A percentile compares a stretch with the other conserved stretches of the same genome.
Conservation (phyloP, 345 rosid species). For the Eutrema yunnanense region DNA sequence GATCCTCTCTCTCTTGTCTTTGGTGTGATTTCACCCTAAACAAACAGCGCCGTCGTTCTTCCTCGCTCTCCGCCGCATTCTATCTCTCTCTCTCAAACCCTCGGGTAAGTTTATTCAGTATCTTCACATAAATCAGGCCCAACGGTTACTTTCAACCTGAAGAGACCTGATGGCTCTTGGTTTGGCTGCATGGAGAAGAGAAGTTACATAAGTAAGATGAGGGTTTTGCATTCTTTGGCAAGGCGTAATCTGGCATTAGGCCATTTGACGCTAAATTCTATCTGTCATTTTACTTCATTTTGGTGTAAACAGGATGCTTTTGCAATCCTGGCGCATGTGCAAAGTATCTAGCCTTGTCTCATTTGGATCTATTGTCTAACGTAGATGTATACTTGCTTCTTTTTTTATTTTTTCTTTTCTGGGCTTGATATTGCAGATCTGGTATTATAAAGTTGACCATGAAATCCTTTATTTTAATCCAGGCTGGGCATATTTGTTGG, state of each 20-base stretch:
- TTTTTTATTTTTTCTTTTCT: neutral
- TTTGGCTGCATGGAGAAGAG: constrained; percentile 49
- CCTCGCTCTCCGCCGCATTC: too few relatives aligned
- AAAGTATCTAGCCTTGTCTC: constrained; percentile 83
- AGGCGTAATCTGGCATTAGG: too few relatives aligned
- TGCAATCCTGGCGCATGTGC: constrained; percentile 99
- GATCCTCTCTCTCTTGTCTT: too few relatives aligned
- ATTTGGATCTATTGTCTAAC: constrained; percentile 73
- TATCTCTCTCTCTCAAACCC: too few relatives aligned
- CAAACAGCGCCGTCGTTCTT: too few relatives aligned
- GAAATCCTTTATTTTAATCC: constrained; percentile 15
- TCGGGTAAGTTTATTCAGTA: too few relatives aligned
- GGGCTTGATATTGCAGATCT: neutral
- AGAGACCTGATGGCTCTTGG: constrained; percentile 93
- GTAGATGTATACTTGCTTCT: constrained; percentile 50
- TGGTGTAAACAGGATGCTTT: constrained; percentile 95
- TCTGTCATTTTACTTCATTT: constrained; percentile 22
- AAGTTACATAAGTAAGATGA: neutral
- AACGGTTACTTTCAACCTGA: constrained; percentile 71
- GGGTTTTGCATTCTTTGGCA: neutral
- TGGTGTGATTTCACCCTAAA: too few relatives aligned
- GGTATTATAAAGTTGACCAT: neutral
- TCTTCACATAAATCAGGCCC: constrained; percentile 49
- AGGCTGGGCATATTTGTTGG: constrained; percentile 98
- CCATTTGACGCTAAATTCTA: neutral